These are phyloP conservation scores for Phaseolus lunatus DNA, from an alignment of 306 rosid species.

Conservation along the genomic window DNA sequence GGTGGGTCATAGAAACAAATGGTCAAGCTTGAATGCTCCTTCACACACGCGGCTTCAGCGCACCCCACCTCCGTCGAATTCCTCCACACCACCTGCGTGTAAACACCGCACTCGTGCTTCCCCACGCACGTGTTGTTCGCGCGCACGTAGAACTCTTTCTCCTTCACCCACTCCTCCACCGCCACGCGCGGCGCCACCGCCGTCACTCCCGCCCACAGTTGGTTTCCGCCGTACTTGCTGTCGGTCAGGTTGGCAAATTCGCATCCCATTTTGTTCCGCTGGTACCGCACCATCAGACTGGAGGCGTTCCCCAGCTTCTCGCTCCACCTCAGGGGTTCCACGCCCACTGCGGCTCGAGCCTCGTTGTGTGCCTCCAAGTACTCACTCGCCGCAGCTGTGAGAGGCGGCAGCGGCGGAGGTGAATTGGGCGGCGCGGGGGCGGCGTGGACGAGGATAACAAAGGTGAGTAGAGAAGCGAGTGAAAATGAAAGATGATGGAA, in stretches of 20 bases:
- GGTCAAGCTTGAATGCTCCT: conserved; percentile 60
- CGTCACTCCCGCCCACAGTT: conserved; percentile 61
- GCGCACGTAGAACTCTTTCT: conserved; percentile 70
- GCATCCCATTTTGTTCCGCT: conserved; percentile 68
- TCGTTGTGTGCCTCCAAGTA: conserved; percentile 75
- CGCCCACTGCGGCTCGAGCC: conserved; percentile 82
- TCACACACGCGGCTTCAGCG: conserved; percentile 64
- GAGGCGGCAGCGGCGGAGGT: neutral
- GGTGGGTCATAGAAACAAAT: conserved; percentile 85
- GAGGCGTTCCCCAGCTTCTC: conserved; percentile 65
- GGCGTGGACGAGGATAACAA: neutral
- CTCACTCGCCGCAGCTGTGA: conserved; percentile 51
- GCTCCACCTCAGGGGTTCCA: conserved; percentile 71
- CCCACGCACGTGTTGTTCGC: conserved; percentile 61
- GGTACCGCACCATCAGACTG: conserved; percentile 66
- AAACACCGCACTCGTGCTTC: conserved; percentile 72
- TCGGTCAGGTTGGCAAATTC: conserved; percentile 66
- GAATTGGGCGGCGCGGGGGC: neutral
- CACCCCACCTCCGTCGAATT: conserved; percentile 71
- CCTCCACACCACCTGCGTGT: conserved; percentile 89
- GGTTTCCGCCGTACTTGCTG: conserved; percentile 79
- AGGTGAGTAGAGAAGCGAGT: neutral
- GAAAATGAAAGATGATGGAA: neutral
- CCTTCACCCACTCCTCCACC: conserved; percentile 80
- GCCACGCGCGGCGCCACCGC: conserved; percentile 58